A percentile compares a stretch with the other conserved stretches of the same genome.
These are phyloP conservation scores for Picea abies DNA, from an alignment of 83 land plant genomes.

Conservation along the genomic window DNA sequence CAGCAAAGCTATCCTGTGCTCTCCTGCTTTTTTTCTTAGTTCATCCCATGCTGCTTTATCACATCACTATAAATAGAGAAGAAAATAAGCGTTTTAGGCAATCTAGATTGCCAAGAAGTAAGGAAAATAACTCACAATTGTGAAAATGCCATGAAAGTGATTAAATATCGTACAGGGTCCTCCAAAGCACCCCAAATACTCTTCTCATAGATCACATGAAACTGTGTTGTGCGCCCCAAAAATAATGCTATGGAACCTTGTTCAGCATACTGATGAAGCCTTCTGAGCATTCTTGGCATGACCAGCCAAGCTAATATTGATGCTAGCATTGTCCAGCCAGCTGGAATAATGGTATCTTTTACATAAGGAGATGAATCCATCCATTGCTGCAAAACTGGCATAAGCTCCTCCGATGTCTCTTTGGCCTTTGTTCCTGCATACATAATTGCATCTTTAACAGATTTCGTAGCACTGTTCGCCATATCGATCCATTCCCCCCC, in stretches of 20 bases:
- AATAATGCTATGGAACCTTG: constrained; percentile 51
- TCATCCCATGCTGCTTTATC: background rate
- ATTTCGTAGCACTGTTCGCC: constrained; percentile 34
- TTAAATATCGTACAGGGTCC: constrained; percentile 76
- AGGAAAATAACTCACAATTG: constrained; percentile 69
- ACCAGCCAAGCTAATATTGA: constrained; percentile 81
- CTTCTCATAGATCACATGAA: constrained; percentile 64
- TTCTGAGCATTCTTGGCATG: constrained; percentile 81
- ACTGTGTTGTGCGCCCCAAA: constrained; percentile 33
- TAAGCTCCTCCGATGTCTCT: constrained; percentile 40
- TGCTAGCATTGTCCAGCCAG: constrained; percentile 42
- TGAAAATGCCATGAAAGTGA: constrained; percentile 78
- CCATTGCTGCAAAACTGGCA: constrained; percentile 43
- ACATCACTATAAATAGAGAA: background rate
- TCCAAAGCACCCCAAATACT: constrained; percentile 94
- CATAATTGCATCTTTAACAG: constrained; percentile 31
- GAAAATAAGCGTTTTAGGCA: background rate
- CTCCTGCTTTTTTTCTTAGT: background rate
- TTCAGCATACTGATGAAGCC: constrained; percentile 61
- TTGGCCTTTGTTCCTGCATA: constrained; percentile 33
- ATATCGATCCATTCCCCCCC: constrained; percentile 44
- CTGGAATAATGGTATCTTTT: constrained; percentile 53
- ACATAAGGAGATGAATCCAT: constrained; percentile 61
- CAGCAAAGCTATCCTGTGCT: background rate
- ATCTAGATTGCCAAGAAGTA: background rate